Base-by-base conservation (phyloP, 2,329 filamentous ascomycete species). In the Clonostachys chloroleuca region DNA sequence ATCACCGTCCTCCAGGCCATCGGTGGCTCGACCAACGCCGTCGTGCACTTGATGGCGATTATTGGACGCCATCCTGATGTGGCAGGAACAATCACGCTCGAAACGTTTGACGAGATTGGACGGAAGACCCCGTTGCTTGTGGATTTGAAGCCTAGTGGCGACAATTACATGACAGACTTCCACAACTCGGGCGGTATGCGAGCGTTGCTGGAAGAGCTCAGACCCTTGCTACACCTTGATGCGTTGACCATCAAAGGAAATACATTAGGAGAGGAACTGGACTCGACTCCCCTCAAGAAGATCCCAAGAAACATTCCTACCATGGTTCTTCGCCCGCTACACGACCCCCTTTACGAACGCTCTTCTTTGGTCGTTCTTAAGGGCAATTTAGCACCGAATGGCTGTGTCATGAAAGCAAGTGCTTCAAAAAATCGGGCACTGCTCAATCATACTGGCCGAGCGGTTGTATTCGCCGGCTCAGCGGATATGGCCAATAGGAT, bases 371-470 rank as follows among this genome's bases (percentile, higher is more conserved):
- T 91, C 57, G 90, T 96, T 40, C 73, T 96, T 0, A 77, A 78
- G 13, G 92, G 92, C 1, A 96, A 96, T 56, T 77, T 96, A 1
- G 88, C 90, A 0, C 90, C 91, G 0, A 80, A 81, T 1, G 91
- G 92, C 8, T 88, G 91, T 0, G 88, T 96, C 1, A 87, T 91
- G 49, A 96, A 96, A 60, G 95, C 95, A 54, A 95, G 90, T 0
- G 92, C 92, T 1, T 73, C 69, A 9, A 96, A 95, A 60, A 84
- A 96, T 66, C 83, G 87, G 2, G 74, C 56, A 0, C 61, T 80
- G 0, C 63, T 80, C 0, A 51, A 56, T 8, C 75, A 80, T 49
- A 63, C 66, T 0, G 77, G 77, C 0, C 63, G 50, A 0, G 76
- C 75, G 0, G 73, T 90, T 4, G 77, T 78, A 0, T 96, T 96